phyloP scores from a whole-genome alignment of 2,329 filamentous ascomycete species.

The Parastagonospora avenae region DNA sequence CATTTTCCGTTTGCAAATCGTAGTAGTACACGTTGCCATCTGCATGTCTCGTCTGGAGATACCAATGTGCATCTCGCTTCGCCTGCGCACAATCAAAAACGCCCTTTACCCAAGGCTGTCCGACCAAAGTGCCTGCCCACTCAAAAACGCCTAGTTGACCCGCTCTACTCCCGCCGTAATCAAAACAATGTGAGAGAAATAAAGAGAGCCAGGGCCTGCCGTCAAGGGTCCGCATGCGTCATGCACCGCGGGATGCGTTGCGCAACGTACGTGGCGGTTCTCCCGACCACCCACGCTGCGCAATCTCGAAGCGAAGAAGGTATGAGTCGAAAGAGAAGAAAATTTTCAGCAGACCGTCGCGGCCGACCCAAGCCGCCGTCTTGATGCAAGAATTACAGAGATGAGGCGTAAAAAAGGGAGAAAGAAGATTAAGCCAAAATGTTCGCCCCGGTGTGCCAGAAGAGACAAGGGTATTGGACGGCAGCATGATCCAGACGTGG shows the following conservation, averaged over 20 bases:
- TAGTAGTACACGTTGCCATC: conserved; percentile 17
- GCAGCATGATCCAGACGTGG: too few relatives aligned
- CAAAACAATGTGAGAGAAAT: too few relatives aligned
- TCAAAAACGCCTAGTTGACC: too few relatives aligned
- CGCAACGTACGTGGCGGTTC: conserved; percentile 34
- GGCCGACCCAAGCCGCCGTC: conserved; percentile 1
- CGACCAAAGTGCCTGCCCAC: too few relatives aligned
- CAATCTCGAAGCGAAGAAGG: conserved; percentile 8
- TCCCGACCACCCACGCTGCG: conserved; percentile 24
- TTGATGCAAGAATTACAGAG: conserved; percentile 3
- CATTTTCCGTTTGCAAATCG: conserved; percentile 7
- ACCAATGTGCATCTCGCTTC: conserved; percentile 15
- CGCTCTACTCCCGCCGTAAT: too few relatives aligned
- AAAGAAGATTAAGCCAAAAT: background rate
- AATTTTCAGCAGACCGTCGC: background rate
- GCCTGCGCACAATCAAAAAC: conserved; percentile 17
- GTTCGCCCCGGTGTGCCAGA: conserved; percentile 9
- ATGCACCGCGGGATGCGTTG: conserved; percentile 2
- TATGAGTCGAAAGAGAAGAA: conserved; percentile 2
- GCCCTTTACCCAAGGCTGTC: background rate
- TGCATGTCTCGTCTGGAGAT: conserved; percentile 8
- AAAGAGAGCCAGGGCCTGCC: too few relatives aligned
- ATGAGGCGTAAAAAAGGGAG: background rate
- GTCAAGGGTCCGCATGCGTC: background rate
- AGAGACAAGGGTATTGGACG: conserved; percentile 4